Conservation (phyloP, 225 moss, liverwort and hornwort genomes). For the Physcomitrium patens region DNA sequence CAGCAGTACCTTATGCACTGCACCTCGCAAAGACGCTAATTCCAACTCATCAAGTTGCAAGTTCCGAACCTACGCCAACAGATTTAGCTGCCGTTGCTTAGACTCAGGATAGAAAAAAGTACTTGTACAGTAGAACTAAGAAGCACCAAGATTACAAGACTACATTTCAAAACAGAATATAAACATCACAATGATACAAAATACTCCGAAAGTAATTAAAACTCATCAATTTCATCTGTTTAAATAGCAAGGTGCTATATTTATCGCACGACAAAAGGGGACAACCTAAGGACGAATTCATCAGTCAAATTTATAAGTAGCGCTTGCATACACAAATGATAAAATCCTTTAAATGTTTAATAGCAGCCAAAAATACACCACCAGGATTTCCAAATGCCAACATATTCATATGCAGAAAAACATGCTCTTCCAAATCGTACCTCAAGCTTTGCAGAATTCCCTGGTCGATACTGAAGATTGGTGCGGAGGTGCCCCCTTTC, state of each 20-base stretch:
- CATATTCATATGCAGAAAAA: conserved; percentile 13
- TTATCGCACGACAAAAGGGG: conserved; percentile 19
- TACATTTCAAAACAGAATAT: conserved; percentile 8
- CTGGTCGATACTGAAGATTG: conserved; percentile 80
- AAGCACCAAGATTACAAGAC: conserved; percentile 14
- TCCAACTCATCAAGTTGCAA: conserved; percentile 98
- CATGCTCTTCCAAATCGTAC: conserved; percentile 38
- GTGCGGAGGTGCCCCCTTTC: conserved; percentile 87
- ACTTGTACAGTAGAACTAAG: conserved; percentile 12
- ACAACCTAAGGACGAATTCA: background rate
- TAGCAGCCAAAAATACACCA: conserved; percentile 9
- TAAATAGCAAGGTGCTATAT: conserved; percentile 9
- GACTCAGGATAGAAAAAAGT: conserved; percentile 28
- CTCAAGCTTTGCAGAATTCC: conserved; percentile 93
- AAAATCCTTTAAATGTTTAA: conserved; percentile 13
- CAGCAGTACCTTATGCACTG: conserved; percentile 79
- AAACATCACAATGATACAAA: conserved; percentile 12
- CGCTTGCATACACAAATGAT: background rate
- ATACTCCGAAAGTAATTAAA: background rate
- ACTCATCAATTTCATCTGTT: conserved; percentile 10
- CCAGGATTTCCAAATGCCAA: background rate
- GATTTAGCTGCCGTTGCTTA: conserved; percentile 25
- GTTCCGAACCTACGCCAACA: conserved; percentile 79
- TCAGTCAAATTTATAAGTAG: conserved; percentile 6
- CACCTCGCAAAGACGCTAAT: conserved; percentile 95